These are phyloP conservation scores for Elsinoe necatrix DNA, from an alignment of 2,329 filamentous ascomycete genomes.

Conservation along the genomic window DNA sequence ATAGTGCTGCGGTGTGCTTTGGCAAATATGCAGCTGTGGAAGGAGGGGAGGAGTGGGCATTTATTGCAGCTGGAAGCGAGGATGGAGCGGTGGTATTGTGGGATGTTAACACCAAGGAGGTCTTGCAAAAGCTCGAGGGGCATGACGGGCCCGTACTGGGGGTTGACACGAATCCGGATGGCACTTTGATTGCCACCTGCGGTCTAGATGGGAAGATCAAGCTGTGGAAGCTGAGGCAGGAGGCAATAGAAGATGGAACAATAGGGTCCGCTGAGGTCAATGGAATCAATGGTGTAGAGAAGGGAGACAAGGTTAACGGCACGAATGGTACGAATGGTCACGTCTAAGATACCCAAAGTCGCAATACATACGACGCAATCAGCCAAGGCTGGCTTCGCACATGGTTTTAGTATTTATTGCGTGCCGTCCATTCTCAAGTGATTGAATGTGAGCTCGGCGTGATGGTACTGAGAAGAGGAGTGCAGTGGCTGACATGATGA, in stretches of 20 bases:
- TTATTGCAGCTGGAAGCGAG: conserved; percentile 77
- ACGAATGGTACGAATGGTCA: conserved; percentile 10
- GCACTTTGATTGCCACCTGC: conserved; percentile 51
- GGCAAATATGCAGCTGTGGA: conserved; percentile 50
- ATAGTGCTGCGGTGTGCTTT: conserved; percentile 78
- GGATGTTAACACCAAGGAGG: conserved; percentile 79
- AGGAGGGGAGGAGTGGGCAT: conserved; percentile 39
- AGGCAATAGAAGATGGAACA: background rate
- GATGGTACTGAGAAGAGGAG: background rate
- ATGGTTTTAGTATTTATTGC: background rate
- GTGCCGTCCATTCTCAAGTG: background rate
- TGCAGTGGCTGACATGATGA: background rate
- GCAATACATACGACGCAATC: background rate
- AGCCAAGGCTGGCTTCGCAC: background rate
- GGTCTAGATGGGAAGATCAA: conserved; percentile 54
- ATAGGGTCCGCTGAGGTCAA: background rate
- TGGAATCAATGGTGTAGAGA: background rate
- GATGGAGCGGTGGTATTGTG: conserved; percentile 79
- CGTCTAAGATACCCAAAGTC: conserved; percentile 10
- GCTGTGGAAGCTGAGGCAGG: conserved; percentile 44
- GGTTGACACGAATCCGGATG: conserved; percentile 50
- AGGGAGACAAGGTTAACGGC: background rate
- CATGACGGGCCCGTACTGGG: conserved; percentile 52
- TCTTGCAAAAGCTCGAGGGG: conserved; percentile 58
- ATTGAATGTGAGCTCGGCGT: background rate